Conservation (phyloP, 78 protist genomes). For the Dictyostelium purpureum region DNA sequence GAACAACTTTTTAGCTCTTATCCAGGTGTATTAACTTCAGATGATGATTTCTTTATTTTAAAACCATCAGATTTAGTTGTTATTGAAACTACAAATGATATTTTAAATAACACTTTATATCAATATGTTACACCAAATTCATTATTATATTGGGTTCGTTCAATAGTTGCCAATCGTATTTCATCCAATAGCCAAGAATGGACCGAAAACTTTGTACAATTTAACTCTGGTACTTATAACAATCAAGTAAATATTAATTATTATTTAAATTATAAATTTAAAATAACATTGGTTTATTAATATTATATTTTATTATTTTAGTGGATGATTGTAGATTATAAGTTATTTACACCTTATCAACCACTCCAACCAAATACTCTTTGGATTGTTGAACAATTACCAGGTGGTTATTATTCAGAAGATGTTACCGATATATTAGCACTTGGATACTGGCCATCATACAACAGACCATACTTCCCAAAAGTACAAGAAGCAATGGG, state of each 20-base stretch:
- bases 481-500: conserved; percentile 33
- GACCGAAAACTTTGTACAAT: conserved; percentile 41
- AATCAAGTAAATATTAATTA: conserved; percentile 90
- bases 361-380: conserved; percentile 17
- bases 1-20: conserved; percentile 17
- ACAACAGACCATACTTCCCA: conserved; percentile 80
- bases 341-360: conserved; percentile 70
- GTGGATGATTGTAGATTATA: conserved; percentile 37
- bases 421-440: conserved; percentile 23
- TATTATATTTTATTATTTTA: neutral
- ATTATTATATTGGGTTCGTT: conserved; percentile 76
- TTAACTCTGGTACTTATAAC: conserved; percentile 90
- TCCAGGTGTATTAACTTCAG: conserved; percentile 45
- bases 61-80: conserved; percentile 27
- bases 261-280: neutral
- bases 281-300: neutral
- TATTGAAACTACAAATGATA: conserved; percentile 79
- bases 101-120: conserved; percentile 62
- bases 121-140: conserved; percentile 33
- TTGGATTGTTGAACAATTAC: conserved; percentile 60
- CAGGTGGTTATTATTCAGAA: neutral
- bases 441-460: conserved; percentile 84
- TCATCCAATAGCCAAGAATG: conserved; percentile 81
- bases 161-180: conserved; percentile 79
- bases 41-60: conserved; percentile 65